Conservation (phyloP, 768 basidiomycete species). For the Crassisporium funariophilum region DNA sequence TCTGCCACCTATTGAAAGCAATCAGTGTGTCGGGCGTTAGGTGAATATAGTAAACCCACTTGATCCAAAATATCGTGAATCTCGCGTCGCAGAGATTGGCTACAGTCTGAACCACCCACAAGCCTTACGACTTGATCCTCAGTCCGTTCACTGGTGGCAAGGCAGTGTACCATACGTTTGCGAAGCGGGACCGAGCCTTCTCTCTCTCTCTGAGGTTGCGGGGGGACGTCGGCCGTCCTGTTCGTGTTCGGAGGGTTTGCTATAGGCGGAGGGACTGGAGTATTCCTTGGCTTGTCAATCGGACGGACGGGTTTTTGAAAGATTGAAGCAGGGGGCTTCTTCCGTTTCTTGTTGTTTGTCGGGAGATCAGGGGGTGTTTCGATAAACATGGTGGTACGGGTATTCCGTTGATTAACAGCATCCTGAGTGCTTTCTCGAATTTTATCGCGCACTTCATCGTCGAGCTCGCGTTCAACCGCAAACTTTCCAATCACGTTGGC, state of each 20-base stretch:
- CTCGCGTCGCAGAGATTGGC: slow-evolving; percentile 38
- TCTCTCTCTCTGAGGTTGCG: slow-evolving; percentile 8
- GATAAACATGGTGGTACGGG: slow-evolving; percentile 51
- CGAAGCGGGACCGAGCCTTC: slow-evolving; percentile 15
- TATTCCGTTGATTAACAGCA: slow-evolving; percentile 43
- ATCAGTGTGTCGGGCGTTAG: not conserved
- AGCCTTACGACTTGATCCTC: slow-evolving; percentile 49
- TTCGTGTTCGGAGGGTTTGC: slow-evolving; percentile 7
- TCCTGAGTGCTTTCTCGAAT: slow-evolving; percentile 48
- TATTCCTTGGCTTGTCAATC: slow-evolving; percentile 24
- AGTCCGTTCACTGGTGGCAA: slow-evolving; percentile 51
- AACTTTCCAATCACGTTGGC: slow-evolving; percentile 78
- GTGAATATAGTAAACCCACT: slow-evolving; percentile 30
- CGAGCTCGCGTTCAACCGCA: slow-evolving; percentile 64
- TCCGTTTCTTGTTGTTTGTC: slow-evolving; percentile 39
- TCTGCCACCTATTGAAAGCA: slow-evolving; percentile 51
- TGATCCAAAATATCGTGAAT: slow-evolving; percentile 51
- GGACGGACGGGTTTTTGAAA: slow-evolving; percentile 41
- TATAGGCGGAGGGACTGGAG: not conserved
- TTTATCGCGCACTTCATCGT: slow-evolving; percentile 43
- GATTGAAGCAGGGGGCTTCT: slow-evolving; percentile 35
- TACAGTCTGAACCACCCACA: slow-evolving; percentile 45
- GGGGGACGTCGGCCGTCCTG: too few relatives aligned
- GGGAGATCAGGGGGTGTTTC: slow-evolving; percentile 46
- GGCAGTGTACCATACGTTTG: slow-evolving; percentile 54